Evolutionary conservation across 176 grass and related monocot species (phyloP), one percentile per base, ranked within the genome.

Genomic region (Bothriochloa decipiens): DNA sequence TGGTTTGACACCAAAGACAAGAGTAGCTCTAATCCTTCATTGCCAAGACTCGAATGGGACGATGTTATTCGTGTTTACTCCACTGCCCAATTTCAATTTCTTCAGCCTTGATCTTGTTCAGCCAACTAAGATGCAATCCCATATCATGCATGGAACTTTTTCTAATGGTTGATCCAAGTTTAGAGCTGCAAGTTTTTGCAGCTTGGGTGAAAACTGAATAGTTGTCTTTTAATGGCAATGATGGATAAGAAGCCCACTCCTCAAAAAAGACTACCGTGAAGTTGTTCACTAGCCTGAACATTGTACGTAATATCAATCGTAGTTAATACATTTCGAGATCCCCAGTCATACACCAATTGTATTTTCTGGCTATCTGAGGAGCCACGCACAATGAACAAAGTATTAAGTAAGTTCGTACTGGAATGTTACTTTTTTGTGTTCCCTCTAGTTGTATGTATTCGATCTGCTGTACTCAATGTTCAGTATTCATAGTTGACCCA

Each of bases 61-160:
- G 42, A 55, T 10, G 9, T 43, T 86, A 37, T 77, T 37, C 55
- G 22, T 35, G 35, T 86, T 25, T 61, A 82, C 15, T 42, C 14
- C 22, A 14, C 41, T n/a, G 43, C 33, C 22, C 37, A 72, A 64
- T 77, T 66, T 86, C 83, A 72, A 72, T 65, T 82, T 17, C 22
- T 46, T 76, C 18, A 84, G 65, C 55, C 64, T 82, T 53, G 70
- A 82, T 86, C 33, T 46, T 1, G 7, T 46, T 65, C 22, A 77
- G 32, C 32, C 55, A 9, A 29, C 28, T n/a, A 82, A 77, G 26
- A 36, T 35, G 53, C n/a, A 66, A 58, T 79, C 16, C 14, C 14
- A 65, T 82, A 35, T 36, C 65, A 67, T 33, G 39, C 71, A 74
- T 42, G 62, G 72, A 33, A 77, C 50, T 33, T 50, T 25, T 3